Evolutionary conservation across 257 asterid species (phyloP), one percentile per base, ranked within the genome.

Genomic region (Fraxinus quadrangulata): DNA sequence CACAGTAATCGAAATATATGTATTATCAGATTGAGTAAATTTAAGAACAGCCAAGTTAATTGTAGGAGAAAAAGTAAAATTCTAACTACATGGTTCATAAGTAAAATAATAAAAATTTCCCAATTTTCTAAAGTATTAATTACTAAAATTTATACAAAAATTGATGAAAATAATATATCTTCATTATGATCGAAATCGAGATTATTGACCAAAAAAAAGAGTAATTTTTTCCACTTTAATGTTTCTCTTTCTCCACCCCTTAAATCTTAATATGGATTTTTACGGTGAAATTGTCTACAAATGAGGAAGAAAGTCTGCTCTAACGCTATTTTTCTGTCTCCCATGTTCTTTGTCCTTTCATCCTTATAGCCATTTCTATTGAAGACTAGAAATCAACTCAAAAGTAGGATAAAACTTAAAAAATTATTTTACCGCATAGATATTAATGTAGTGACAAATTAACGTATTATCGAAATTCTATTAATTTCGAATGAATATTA

Each of bases 201-300:
- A 54, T 54, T n/a, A 54, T 54, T 54, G 26, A 54, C 26, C 65
- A 12, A 34, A 10, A 23, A 23, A 63, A 10, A 10, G 69, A 30
- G 36, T 24, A 63, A 11, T 9, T 61, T 10, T 24, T 63, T 10
- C 69, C 6, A 59, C 67, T 13, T 63, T 24, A 3, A 63, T 63
- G 69, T 63, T 63, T 63, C 69, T 4, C 69, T 63, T 63, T 63
- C 69, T 63, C 34, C 69, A 63, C 69, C 69, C 34, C 26, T 24
- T 31, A 31, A 12, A 63, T 63, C 69, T 11, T 7, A 63, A 23
- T 63, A 63, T 63, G 36, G 69, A 63, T 63, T 63, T 26, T 63
- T 63, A 12, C 34, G 17, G 69, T 24, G 34, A 63, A 63, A 63
- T 26, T 63, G 69, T 63, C 68, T 26, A 63, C 34, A 63, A 10